phyloP scores from a whole-genome alignment of 495 filamentous ascomycete genomes.

The Podospora appendiculata region DNA sequence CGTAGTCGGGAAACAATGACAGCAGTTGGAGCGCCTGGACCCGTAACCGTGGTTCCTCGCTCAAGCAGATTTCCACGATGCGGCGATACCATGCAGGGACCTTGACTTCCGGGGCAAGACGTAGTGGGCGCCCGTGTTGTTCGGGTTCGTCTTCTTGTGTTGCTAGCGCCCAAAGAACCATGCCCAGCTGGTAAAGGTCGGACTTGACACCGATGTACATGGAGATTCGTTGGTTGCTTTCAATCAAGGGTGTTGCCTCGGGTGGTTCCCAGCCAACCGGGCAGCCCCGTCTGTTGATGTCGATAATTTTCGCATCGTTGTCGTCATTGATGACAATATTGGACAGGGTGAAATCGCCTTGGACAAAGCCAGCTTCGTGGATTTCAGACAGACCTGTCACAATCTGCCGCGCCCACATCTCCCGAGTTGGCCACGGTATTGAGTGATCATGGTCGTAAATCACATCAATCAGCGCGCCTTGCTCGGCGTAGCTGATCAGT shows the following conservation, averaged over 20 bases:
- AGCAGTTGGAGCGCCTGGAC: conserved; percentile 34
- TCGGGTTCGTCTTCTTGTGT: conserved; percentile 88
- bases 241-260: conserved; percentile 79
- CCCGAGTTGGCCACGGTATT: conserved; percentile 67
- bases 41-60: conserved; percentile 33
- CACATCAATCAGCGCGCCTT: conserved; percentile 85
- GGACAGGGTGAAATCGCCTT: conserved; percentile 93
- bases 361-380: conserved; percentile 93
- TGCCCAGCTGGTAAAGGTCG: conserved; percentile 89
- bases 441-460: conserved; percentile 65
- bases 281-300: conserved; percentile 94
- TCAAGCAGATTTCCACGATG: conserved; percentile 38
- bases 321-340: conserved; percentile 89
- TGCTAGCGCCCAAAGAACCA: conserved; percentile 93
- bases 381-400: conserved; percentile 86
- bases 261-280: conserved; percentile 98
- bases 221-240: conserved; percentile 84
- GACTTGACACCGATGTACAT: conserved; percentile 99
- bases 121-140: conserved; percentile 63
- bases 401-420: conserved; percentile 90
- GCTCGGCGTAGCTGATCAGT: conserved; percentile 80
- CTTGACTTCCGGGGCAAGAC: conserved; percentile 26
- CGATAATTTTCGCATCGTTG: conserved; percentile 91
- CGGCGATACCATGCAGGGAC: conserved; percentile 37
- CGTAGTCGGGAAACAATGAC: conserved; percentile 28